phyloP scores from a whole-genome alignment of 2,329 filamentous ascomycete species.

The Iodosphaeria phyllophila region DNA sequence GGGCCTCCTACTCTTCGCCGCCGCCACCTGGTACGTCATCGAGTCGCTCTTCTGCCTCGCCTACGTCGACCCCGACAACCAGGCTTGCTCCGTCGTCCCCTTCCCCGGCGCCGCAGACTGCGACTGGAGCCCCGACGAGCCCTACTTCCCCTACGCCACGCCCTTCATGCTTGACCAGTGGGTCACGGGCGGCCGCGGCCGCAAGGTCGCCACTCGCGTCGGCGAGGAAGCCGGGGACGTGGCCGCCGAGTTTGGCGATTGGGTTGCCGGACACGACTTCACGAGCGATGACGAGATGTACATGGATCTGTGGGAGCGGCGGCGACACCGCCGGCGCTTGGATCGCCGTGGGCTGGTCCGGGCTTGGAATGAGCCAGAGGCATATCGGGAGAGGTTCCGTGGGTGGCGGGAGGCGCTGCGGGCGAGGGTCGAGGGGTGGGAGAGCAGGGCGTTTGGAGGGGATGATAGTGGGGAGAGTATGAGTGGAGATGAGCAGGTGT shows the following conservation, averaged over 20 bases:
- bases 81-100: too few relatives aligned
- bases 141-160: conserved; percentile 38
- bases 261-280: conserved; percentile 23
- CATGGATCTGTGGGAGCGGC: conserved; percentile 26
- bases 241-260: conserved; percentile 28
- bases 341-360: conserved; percentile 24
- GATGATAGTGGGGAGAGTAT: too few relatives aligned
- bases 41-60: conserved; percentile 32
- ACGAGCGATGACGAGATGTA: conserved; percentile 21
- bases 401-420: conserved; percentile 23
- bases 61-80: conserved; percentile 32
- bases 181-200: conserved; percentile 31
- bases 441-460: too few relatives aligned
- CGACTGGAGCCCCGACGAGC: conserved; percentile 37
- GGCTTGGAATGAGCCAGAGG: conserved; percentile 17
- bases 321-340: conserved; percentile 29
- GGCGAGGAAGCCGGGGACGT: conserved; percentile 26
- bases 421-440: conserved; percentile 20
- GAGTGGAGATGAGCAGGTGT: too few relatives aligned
- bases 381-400: conserved; percentile 23
- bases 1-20: conserved; percentile 23
- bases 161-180: conserved; percentile 45
- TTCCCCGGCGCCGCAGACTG: conserved; percentile 27
- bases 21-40: conserved; percentile 32
- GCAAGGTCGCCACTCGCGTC: conserved; percentile 16